Base-by-base conservation (phyloP, 805 yeast genomes). In the Pichia eremophila region DNA sequence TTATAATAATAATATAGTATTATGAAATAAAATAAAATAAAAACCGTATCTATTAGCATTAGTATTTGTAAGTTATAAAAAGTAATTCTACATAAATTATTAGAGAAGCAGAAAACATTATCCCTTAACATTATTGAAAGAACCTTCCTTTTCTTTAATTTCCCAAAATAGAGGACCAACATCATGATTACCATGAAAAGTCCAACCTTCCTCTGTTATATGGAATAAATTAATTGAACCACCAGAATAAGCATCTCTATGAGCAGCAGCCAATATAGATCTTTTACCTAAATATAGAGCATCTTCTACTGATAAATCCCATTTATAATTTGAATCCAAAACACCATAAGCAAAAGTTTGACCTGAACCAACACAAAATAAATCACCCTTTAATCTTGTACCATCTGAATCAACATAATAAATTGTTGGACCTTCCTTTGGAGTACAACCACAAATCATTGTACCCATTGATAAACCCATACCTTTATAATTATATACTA, bases 381-480 rank as follows among this genome's bases (percentile, higher is more conserved):
- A 58, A 62, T 91, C 96, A 47, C 99, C 99, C 64, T 87, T 83
- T 61, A 93, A 73, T 68, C 99, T 80, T 5, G 97, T 85, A 46
- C 99, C 99, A 63, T 93, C 99, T 28, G 95, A 85, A 69, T 93
- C 99, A 37, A 93, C 98, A 59, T 93, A 93, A 69, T 83, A 93
- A 46, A 93, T 84, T 27, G 96, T 81, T 43, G 99, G 98, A 17
- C 96, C 96, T 64, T 90, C 97, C 59, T 87, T 85, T 62, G 86
- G 82, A 25, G 98, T 91, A 68, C 84, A 87, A 25, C 99, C 99
- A 74, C 98, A 93, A 57, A 93, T 76, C 99, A 93, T 93, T 4
- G 99, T 93, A 66, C 99, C 99, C 99, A 93, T 93, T 14, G 95
- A 85, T 52, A 93, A 75, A n/a, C 99, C 99, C 79, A 90, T 85